These are phyloP conservation scores for Botrytis sinoallii DNA, from an alignment of 2,329 filamentous ascomycete species.

Conservation along the genomic window DNA sequence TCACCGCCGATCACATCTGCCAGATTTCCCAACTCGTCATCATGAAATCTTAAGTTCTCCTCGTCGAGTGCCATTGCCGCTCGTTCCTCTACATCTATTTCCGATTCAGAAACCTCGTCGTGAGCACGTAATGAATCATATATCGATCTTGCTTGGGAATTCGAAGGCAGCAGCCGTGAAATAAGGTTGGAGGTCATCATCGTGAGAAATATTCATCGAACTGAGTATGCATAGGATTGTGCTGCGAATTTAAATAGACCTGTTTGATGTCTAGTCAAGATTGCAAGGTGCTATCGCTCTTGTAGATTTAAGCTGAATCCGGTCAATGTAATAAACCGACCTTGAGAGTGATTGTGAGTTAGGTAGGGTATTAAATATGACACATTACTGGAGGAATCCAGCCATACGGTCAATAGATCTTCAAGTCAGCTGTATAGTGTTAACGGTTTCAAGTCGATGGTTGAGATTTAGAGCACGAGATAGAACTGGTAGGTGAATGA, in stretches of 20 bases:
- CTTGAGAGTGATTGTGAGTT: neutral
- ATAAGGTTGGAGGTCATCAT: constrained; percentile 39
- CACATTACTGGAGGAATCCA: neutral
- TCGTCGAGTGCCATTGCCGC: constrained; percentile 38
- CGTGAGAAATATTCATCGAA: neutral
- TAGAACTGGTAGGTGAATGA: neutral
- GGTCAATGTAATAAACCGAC: constrained; percentile 26
- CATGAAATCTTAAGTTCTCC: constrained; percentile 37
- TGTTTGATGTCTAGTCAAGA: neutral
- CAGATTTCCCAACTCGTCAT: constrained; percentile 34
- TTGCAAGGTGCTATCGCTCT: constrained; percentile 24
- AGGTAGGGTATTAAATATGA: constrained; percentile 5
- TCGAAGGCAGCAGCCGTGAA: constrained; percentile 37
- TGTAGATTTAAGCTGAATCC: constrained; percentile 22
- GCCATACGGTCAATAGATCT: constrained; percentile 10
- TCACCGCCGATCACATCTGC: constrained; percentile 36
- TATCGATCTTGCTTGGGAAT: constrained; percentile 36
- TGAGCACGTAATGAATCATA: constrained; percentile 39
- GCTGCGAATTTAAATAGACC: neutral
- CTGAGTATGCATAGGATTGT: neutral
- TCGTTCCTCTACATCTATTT: constrained; percentile 38
- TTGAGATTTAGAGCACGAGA: constrained; percentile 13
- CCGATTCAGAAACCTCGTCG: constrained; percentile 35
- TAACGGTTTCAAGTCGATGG: constrained; percentile 12
- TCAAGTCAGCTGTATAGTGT: constrained; percentile 1